These are phyloP conservation scores for Dothideomycetes sp. DNA, from an alignment of 2,329 filamentous ascomycete species.

Conservation along the genomic window DNA sequence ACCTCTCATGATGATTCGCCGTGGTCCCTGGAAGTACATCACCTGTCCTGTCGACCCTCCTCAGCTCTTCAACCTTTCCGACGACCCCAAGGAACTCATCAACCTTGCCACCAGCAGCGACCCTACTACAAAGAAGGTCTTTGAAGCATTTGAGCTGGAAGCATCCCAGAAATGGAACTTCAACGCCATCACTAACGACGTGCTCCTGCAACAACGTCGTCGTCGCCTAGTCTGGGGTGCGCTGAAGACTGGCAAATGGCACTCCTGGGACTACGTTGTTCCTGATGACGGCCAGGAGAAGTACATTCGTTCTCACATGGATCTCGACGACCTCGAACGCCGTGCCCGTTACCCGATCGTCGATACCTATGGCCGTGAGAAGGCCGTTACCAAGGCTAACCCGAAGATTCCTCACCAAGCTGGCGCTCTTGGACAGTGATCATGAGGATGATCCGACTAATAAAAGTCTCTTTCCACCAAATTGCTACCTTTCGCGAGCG, in stretches of 20 bases:
- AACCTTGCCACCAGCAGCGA: slow-evolving; percentile 51
- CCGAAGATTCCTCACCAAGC: slow-evolving; percentile 26
- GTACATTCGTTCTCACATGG: slow-evolving; percentile 77
- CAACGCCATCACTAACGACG: slow-evolving; percentile 62
- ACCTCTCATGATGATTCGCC: slow-evolving; percentile 88
- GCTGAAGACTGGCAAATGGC: slow-evolving; percentile 64
- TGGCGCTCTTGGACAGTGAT: slow-evolving; percentile 27
- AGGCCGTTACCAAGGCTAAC: slow-evolving; percentile 17
- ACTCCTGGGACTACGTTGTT: slow-evolving; percentile 80
- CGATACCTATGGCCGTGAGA: slow-evolving; percentile 33
- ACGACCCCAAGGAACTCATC: slow-evolving; percentile 66
- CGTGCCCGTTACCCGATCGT: slow-evolving; percentile 60
- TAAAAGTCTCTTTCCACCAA: too few species aligned
- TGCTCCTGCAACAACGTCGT: slow-evolving; percentile 68
- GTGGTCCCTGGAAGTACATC: slow-evolving; percentile 83
- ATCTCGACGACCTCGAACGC: slow-evolving; percentile 71
- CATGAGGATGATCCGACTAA: neutral
- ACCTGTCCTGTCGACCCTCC: slow-evolving; percentile 75
- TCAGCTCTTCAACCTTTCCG: slow-evolving; percentile 70
- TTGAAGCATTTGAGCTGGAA: slow-evolving; percentile 61
- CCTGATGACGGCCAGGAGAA: slow-evolving; percentile 53
- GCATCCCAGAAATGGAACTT: slow-evolving; percentile 73
- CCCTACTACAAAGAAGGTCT: slow-evolving; percentile 30
- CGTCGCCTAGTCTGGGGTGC: slow-evolving; percentile 72
- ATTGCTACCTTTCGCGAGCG: too few species aligned